Evolutionary conservation across 495 filamentous ascomycete genomes (phyloP), one percentile per base, ranked within the genome.

Genomic region (Penicillium verhagenii): DNA sequence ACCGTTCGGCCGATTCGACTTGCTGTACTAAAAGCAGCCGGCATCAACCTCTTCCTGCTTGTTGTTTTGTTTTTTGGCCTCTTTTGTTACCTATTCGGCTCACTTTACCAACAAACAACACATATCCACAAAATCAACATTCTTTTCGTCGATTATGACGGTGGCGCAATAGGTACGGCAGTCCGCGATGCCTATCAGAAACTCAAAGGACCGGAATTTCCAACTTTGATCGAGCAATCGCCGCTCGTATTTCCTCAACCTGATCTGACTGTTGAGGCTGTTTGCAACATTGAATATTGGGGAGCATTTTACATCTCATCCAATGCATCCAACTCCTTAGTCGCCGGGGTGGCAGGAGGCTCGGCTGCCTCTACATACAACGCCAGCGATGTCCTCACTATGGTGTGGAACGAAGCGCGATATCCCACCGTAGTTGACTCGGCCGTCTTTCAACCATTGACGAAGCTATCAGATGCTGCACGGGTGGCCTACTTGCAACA

Each of bases 141-240:
- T 13, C 56, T 76, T 11, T 76, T 72, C 28, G 76, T 83, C 16
- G 79, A 83, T 57, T 82, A 81, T 50, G 79, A 80, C 54, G 73
- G 69, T 14, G 74, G 78, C 4, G 59, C 68, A 1, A 64, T 83
- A 28, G 78, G 78, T 1, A 23, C 61, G 4, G 64, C 79, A 0
- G 58, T 81, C 8, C 65, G 71, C 14, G 52, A 43, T 4, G 77
- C 77, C 0, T 81, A 81, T 53, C 45, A 66, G 9, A 47, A 64
- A 6, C 57, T 83, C 10, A 53, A 72, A 46, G 63, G 64, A 0
- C 35, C 60, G 1, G 49, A 35, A 3, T 81, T 81, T 39, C 75
- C 76, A 8, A 69, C 72, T 7, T 24, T 82, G 1, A 56, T 67
- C 16, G 71, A 77, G 45, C 52, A 47, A 18, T 25, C 72, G 0